These are phyloP conservation scores for Entomortierella lignicola DNA, from an alignment of 192 early-diverging fungal genomes.

Conservation along the genomic window DNA sequence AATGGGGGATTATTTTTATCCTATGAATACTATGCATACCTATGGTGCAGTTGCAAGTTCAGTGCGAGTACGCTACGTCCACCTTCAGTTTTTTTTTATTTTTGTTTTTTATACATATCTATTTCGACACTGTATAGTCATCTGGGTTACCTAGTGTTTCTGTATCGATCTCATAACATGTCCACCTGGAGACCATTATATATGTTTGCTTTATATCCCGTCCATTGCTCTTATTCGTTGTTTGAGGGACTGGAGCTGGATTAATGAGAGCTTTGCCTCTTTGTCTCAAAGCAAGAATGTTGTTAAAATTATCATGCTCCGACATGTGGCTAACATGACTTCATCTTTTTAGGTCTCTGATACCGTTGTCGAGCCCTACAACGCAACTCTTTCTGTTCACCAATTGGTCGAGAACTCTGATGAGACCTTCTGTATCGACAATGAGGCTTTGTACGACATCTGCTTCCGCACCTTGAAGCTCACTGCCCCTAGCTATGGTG, in stretches of 20 bases:
- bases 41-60: too few relatives aligned
- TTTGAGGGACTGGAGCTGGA: background rate
- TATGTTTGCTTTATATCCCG: too few relatives aligned
- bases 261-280: too few relatives aligned
- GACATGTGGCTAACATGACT: conserved; percentile 12
- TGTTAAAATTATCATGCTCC: conserved; percentile 6
- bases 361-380: conserved; percentile 99
- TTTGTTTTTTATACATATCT: background rate
- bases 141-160: too few relatives aligned
- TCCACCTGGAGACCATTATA: too few relatives aligned
- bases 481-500: conserved; percentile 92
- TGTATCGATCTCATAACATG: too few relatives aligned
- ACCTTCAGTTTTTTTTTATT: background rate
- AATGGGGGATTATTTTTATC: background rate
- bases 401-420: conserved; percentile 99
- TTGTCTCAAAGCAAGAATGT: background rate
- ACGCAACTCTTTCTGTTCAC: conserved; percentile 97
- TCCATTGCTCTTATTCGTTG: background rate
- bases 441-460: conserved; percentile 99
- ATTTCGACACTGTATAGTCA: conserved; percentile 6
- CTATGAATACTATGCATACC: background rate
- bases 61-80: background rate
- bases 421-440: conserved; percentile 99
- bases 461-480: conserved; percentile 98
- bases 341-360: conserved; percentile 80